Percentiles rank a stretch among this genome's conserved stretches.
Evolutionary conservation across 768 basidiomycete genomes (phyloP).

Genomic region (Sporobolomyces roseus): DNA sequence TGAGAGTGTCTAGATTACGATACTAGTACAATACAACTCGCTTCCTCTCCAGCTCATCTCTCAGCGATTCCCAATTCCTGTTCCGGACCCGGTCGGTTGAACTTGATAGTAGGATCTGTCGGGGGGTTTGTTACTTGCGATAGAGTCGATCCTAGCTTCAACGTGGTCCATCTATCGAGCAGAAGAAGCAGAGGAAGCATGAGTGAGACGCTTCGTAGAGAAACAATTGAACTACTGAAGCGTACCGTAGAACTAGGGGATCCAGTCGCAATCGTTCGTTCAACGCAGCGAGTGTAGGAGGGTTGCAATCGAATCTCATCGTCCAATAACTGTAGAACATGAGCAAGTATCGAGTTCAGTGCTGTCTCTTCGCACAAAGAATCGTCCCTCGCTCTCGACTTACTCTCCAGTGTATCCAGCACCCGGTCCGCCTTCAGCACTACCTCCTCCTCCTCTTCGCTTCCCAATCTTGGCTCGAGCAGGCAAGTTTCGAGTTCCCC

Average conservation of each 20-base stretch:
- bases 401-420: constrained; percentile 65
- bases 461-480: constrained; percentile 58
- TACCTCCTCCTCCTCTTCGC: constrained; percentile 23
- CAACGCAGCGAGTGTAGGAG: constrained; percentile 63
- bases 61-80: too few species aligned
- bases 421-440: constrained; percentile 1
- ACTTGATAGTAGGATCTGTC: constrained; percentile 17
- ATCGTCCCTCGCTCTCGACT: too few species aligned
- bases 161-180: constrained; percentile 58
- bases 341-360: background rate
- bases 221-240: too few species aligned
- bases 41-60: too few species aligned
- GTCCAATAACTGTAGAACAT: constrained; percentile 75
- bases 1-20: too few species aligned
- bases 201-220: constrained; percentile 8
- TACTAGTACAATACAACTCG: too few species aligned
- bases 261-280: constrained; percentile 68
- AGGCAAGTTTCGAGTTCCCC: constrained; percentile 69
- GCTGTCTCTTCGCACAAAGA: too few species aligned
- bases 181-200: background rate
- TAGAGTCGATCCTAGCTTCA: constrained; percentile 70
- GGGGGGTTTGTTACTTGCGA: constrained; percentile 59
- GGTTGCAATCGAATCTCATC: constrained; percentile 82
- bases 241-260: constrained; percentile 68
- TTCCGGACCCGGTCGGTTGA: constrained; percentile 1